These are phyloP conservation scores for Mycosphaerelloides madeirae DNA, from an alignment of 2,329 filamentous ascomycete species.

Conservation along the genomic window DNA sequence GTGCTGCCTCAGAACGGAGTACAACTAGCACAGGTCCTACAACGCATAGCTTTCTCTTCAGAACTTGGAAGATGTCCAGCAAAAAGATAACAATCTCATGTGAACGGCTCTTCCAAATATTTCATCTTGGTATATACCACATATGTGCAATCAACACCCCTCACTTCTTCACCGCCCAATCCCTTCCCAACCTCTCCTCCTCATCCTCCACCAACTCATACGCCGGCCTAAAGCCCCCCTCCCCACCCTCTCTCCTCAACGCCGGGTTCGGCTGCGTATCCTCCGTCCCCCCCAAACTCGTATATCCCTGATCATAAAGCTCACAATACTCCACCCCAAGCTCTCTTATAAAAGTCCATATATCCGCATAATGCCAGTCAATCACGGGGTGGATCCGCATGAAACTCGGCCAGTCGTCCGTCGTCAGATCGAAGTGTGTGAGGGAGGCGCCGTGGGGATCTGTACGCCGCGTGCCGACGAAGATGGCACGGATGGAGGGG, in stretches of 20 bases:
- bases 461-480: conserved; percentile 83
- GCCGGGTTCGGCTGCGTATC: conserved; percentile 88
- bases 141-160: too few species aligned
- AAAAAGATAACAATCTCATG: too few species aligned
- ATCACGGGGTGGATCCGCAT: conserved; percentile 94
- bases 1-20: too few species aligned
- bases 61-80: too few species aligned
- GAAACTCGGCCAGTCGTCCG: conserved; percentile 83
- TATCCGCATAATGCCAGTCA: conserved; percentile 94
- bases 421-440: conserved; percentile 80
- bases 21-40: too few species aligned
- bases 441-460: conserved; percentile 82
- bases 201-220: conserved; percentile 55
- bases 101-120: too few species aligned
- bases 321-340: conserved; percentile 77
- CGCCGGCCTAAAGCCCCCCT: conserved; percentile 54
- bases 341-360: conserved; percentile 83
- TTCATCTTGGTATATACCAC: too few species aligned
- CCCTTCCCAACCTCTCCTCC: conserved; percentile 73
- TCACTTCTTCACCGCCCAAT: conserved; percentile 11
- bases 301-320: conserved; percentile 86
- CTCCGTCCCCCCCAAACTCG: conserved; percentile 80
- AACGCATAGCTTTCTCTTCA: too few species aligned
- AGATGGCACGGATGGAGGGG: conserved; percentile 66
- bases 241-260: conserved; percentile 42